A percentile compares a stretch with the other conserved stretches of the same genome.
These are phyloP conservation scores for Mycena olivaceomarginata DNA, from an alignment of 768 basidiomycete species.

Conservation along the genomic window DNA sequence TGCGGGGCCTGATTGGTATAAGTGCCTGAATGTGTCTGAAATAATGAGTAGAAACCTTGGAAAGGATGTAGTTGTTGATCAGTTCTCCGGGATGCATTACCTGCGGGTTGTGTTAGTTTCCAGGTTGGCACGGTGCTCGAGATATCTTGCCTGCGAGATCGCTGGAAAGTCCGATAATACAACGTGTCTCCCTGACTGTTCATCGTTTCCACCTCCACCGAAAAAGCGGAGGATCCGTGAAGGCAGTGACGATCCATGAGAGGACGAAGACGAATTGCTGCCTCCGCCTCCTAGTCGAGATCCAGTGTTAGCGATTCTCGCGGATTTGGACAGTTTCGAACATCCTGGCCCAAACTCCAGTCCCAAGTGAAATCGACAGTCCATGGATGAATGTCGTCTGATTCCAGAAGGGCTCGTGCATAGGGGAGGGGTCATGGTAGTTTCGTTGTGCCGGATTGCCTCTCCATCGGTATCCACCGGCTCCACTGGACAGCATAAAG, in stretches of 20 bases:
- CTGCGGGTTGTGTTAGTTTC: not conserved
- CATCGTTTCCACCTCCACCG: not conserved
- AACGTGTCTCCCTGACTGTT: not conserved
- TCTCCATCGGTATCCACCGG: not conserved
- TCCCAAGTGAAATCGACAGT: not conserved
- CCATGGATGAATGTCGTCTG: slow-evolving; percentile 6
- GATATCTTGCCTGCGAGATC: not conserved
- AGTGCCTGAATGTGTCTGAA: too few species aligned
- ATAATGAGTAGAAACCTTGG: too few species aligned
- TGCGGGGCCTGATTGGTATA: too few species aligned
- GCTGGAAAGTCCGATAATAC: not conserved
- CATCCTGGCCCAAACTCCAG: too few species aligned
- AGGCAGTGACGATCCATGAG: not conserved
- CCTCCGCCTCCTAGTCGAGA: not conserved
- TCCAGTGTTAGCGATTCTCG: not conserved
- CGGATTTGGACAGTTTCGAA: not conserved
- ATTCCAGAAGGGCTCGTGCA: not conserved
- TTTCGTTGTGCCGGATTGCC: not conserved
- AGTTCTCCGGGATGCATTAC: too few species aligned
- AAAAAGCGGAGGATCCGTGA: not conserved
- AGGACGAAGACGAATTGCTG: not conserved
- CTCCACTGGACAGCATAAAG: not conserved
- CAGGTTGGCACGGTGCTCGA: not conserved
- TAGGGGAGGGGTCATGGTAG: not conserved
- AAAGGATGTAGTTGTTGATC: too few species aligned